Evolutionary conservation across 352 stramenopile species (phyloP).

Genomic region (Phytophthora hibernalis): DNA sequence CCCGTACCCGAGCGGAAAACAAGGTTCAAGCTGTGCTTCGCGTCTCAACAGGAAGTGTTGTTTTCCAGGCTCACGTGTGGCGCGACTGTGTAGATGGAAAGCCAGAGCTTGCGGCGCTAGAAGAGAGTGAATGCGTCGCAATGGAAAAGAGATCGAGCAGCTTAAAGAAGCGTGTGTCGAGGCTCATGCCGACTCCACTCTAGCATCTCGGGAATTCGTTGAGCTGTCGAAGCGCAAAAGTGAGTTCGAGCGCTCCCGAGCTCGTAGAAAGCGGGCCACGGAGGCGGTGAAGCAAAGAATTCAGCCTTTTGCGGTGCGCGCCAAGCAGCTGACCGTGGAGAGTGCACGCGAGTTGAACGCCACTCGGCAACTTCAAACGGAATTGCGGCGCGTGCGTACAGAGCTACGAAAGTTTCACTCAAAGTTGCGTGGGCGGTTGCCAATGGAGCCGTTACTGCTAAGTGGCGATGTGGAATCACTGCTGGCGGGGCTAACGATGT

Average conservation of each 20-base stretch:
- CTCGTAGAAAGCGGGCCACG: constrained; percentile 22
- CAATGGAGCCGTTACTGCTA: constrained; percentile 63
- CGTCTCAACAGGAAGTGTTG: constrained; percentile 40
- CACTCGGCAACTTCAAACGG: constrained; percentile 64
- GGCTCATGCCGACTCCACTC: constrained; percentile 47
- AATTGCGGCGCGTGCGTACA: constrained; percentile 47
- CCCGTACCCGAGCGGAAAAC: constrained; percentile 34
- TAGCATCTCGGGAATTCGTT: constrained; percentile 43
- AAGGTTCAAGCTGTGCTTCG: constrained; percentile 48
- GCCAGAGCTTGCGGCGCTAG: constrained; percentile 45
- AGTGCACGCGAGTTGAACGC: constrained; percentile 54
- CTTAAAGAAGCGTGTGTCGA: constrained; percentile 54
- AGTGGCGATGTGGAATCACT: constrained; percentile 55
- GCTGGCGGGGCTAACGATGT: constrained; percentile 16
- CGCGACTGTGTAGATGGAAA: constrained; percentile 66
- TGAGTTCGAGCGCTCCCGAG: constrained; percentile 41
- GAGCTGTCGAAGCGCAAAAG: constrained; percentile 46
- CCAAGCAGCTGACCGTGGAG: constrained; percentile 63
- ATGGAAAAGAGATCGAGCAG: constrained; percentile 60
- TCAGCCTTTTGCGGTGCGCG: constrained; percentile 67
- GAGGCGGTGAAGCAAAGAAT: constrained; percentile 60
- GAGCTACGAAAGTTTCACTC: constrained; percentile 52
- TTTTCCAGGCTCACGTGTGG: constrained; percentile 80
- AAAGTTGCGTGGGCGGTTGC: constrained; percentile 50
- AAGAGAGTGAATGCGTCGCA: constrained; percentile 47